A percentile compares a stretch with the other conserved stretches of the same genome.
Conservation (phyloP, 371 early-diverging fungal species). For the Lichtheimia ramosa region DNA sequence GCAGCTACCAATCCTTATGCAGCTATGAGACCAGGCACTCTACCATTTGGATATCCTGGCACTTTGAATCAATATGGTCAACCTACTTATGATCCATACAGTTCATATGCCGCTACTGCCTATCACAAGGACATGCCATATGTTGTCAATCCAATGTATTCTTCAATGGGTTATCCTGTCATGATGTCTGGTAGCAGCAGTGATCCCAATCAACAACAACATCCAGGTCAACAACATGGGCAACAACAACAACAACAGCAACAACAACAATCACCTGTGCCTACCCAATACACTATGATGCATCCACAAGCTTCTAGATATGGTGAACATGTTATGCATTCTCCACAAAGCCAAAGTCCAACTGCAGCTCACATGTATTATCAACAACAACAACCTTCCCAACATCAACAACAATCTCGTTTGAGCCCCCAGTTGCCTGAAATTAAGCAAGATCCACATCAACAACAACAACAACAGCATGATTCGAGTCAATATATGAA, state of each 20-base stretch:
- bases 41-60: conserved; percentile 45
- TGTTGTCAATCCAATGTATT: conserved; percentile 43
- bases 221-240: conserved; percentile 23
- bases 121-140: conserved; percentile 37
- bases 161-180: conserved; percentile 43
- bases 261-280: neutral
- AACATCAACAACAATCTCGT: conserved; percentile 19
- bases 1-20: conserved; percentile 3
- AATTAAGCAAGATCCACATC: neutral
- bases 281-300: neutral
- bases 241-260: neutral
- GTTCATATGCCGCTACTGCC: conserved; percentile 25
- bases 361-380: conserved; percentile 9
- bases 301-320: neutral
- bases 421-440: neutral
- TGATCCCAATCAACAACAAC: conserved; percentile 17
- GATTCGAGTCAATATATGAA: neutral
- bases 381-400: conserved; percentile 26
- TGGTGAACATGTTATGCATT: neutral
- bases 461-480: conserved; percentile 16
- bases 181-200: conserved; percentile 23
- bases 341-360: neutral
- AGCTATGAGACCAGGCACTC: conserved; percentile 12
- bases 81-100: conserved; percentile 39
- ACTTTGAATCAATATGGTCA: conserved; percentile 49